Conservation (phyloP, 257 asterid species). For the Solanum paucissectum region DNA sequence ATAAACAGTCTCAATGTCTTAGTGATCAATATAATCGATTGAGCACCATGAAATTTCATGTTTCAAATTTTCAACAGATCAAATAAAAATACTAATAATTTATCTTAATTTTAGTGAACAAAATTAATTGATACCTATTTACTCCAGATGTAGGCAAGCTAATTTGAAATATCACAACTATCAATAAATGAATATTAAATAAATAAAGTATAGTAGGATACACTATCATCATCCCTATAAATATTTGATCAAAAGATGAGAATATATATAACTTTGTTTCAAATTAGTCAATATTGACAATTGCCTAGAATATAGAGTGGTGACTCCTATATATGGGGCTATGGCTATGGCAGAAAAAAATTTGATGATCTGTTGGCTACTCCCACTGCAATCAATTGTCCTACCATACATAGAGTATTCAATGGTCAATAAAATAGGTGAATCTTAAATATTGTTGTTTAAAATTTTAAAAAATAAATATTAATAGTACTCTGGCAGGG, state of each 20-base stretch:
- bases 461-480: background rate
- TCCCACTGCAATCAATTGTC: background rate
- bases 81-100: no score
- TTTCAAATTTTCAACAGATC: no score
- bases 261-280: background rate
- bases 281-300: background rate
- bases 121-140: background rate
- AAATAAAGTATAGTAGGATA: background rate
- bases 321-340: background rate
- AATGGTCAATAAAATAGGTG: background rate
- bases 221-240: background rate
- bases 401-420: background rate
- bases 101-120: accelerated
- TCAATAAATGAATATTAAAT: background rate
- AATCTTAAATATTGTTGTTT: background rate
- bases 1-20: no score
- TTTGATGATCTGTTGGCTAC: background rate
- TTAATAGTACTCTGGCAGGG: no score
- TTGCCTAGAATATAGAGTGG: background rate
- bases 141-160: no score
- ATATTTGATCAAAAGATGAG: background rate
- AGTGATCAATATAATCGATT: background rate
- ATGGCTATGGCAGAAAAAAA: background rate
- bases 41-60: background rate
- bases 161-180: background rate